Percentiles rank a stretch among this genome's conserved stretches.
Conservation (phyloP, 169 alveolate genomes). For the Plasmodium chabaudi region DNA sequence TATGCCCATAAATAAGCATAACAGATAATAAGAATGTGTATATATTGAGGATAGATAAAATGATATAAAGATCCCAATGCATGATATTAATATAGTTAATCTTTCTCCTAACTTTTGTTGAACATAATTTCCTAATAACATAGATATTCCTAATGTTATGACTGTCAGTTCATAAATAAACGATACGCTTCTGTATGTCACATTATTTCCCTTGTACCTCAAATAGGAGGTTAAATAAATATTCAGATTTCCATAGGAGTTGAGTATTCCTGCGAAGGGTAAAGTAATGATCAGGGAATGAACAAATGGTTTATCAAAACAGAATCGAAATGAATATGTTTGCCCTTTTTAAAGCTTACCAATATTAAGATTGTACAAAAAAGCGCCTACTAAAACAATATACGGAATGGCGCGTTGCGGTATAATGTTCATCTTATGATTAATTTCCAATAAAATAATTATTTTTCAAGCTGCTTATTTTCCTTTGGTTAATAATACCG, state of each 20-base stretch:
- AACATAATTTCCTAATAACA: slow-evolving; percentile 47
- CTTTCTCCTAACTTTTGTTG: slow-evolving; percentile 54
- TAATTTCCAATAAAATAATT: background rate
- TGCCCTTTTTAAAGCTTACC: background rate
- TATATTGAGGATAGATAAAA: slow-evolving; percentile 56
- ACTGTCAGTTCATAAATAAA: slow-evolving; percentile 44
- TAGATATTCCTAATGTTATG: slow-evolving; percentile 37
- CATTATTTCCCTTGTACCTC: slow-evolving; percentile 49
- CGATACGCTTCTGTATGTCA: slow-evolving; percentile 47
- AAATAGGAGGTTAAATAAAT: slow-evolving; percentile 66
- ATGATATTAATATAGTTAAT: slow-evolving; percentile 19
- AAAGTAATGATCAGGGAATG: background rate
- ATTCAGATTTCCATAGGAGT: slow-evolving; percentile 68
- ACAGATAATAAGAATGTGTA: slow-evolving; percentile 48
- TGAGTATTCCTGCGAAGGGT: slow-evolving; percentile 27
- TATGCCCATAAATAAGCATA: slow-evolving; percentile 57
- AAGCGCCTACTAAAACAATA: slow-evolving; percentile 58
- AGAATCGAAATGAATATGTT: too few species aligned
- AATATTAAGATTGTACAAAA: slow-evolving; percentile 51
- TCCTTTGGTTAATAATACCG: too few species aligned
- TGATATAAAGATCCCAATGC: slow-evolving; percentile 26
- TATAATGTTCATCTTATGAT: background rate
- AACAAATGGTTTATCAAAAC: too few species aligned
- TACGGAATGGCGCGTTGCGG: slow-evolving; percentile 28
- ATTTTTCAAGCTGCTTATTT: too few species aligned